Conservation (phyloP, 352 stramenopile genomes). For the Globisporangium takayamanum region DNA sequence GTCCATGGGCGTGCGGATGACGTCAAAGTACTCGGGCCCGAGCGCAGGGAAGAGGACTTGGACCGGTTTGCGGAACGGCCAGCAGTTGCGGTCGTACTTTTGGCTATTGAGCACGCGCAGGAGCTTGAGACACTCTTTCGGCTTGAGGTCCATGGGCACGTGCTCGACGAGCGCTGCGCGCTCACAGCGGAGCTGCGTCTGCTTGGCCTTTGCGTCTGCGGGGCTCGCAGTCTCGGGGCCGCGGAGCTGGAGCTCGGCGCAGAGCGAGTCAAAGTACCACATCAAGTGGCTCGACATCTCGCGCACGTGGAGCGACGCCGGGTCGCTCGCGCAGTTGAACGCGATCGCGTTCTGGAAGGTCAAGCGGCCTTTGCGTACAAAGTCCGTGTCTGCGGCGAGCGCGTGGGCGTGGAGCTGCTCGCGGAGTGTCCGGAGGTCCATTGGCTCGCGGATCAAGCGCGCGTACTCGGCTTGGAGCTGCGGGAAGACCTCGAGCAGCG, state of each 20-base stretch:
- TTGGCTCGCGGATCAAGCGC: conserved; percentile 63
- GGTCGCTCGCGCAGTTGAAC: conserved; percentile 75
- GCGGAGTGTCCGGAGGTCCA: conserved; percentile 73
- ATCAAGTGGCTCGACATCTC: conserved; percentile 72
- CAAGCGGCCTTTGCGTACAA: conserved; percentile 61
- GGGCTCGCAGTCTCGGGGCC: conserved; percentile 7
- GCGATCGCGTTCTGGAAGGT: conserved; percentile 81
- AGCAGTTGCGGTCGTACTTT: conserved; percentile 84
- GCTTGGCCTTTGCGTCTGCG: conserved; percentile 18
- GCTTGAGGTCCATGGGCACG: conserved; percentile 68
- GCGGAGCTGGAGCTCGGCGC: conserved; percentile 49
- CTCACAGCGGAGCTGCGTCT: conserved; percentile 42
- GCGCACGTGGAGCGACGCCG: conserved; percentile 65
- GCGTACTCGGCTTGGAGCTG: conserved; percentile 61
- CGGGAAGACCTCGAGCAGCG: conserved; percentile 67
- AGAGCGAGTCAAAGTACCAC: conserved; percentile 85
- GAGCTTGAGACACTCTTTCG: conserved; percentile 76
- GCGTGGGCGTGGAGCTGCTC: conserved; percentile 53
- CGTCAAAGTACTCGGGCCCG: conserved; percentile 70
- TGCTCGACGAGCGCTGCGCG: conserved; percentile 41
- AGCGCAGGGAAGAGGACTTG: conserved; percentile 66
- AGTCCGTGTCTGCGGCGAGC: conserved; percentile 35
- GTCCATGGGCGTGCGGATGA: conserved; percentile 82
- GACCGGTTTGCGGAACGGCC: conserved; percentile 80
- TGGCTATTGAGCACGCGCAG: conserved; percentile 78